These are phyloP conservation scores for Thymus quinquecostatus DNA, from an alignment of 257 asterid species.

Conservation along the genomic window DNA sequence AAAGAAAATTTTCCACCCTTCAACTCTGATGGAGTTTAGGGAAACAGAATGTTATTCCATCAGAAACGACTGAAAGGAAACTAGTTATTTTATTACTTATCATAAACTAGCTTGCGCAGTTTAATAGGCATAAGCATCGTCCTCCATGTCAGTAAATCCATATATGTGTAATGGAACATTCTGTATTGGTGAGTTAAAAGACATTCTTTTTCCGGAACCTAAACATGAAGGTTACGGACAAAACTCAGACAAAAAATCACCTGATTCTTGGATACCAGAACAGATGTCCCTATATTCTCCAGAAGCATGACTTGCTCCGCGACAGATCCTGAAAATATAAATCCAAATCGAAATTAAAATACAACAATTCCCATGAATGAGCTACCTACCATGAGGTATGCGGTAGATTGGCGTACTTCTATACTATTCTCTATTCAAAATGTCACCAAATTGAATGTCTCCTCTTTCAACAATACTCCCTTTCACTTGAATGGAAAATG, in stretches of 20 bases:
- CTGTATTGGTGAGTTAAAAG: not conserved
- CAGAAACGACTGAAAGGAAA: not conserved
- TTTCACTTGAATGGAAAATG: no score
- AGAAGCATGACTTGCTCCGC: constrained; percentile 95
- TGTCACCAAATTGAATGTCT: not conserved
- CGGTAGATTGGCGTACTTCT: no score
- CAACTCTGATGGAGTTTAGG: not conserved
- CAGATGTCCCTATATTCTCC: constrained; percentile 94
- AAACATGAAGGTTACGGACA: not conserved
- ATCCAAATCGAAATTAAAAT: not conserved
- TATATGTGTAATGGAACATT: not conserved
- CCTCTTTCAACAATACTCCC: not conserved
- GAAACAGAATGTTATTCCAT: not conserved
- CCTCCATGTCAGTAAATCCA: not conserved
- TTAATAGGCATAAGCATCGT: not conserved
- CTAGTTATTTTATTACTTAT: not conserved
- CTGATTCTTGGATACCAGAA: constrained; percentile 86
- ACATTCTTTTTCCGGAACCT: not conserved
- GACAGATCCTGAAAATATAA: constrained; percentile 63
- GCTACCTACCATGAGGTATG: not conserved
- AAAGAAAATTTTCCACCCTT: not conserved
- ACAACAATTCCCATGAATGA: not conserved
- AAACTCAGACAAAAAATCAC: constrained; percentile 31
- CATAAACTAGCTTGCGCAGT: not conserved
- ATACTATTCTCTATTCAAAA: no score